Conservation (phyloP, 768 basidiomycete genomes). For the Suillus variegatus region DNA sequence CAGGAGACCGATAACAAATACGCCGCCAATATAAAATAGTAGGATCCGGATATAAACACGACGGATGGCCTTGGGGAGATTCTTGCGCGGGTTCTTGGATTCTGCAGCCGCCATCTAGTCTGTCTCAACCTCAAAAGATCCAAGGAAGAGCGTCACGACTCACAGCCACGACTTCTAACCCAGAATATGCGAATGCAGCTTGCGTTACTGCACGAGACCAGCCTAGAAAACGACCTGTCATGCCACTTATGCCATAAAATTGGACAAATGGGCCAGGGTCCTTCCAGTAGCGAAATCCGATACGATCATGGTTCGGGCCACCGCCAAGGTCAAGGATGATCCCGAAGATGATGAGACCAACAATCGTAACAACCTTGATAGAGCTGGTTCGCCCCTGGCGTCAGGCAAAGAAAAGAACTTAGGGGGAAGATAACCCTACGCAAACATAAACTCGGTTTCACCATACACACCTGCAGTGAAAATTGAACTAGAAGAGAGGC, state of each 20-base stretch:
- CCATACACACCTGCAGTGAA: slow-evolving; percentile 38
- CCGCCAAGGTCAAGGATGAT: slow-evolving; percentile 55
- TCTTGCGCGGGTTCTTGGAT: slow-evolving; percentile 50
- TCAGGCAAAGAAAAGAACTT: background rate
- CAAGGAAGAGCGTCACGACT: slow-evolving; percentile 8
- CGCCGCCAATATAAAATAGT: slow-evolving; percentile 40
- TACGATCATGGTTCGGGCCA: slow-evolving; percentile 52
- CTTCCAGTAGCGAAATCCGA: slow-evolving; percentile 49
- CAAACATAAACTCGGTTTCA: slow-evolving; percentile 52
- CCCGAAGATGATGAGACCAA: slow-evolving; percentile 46
- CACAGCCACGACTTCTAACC: slow-evolving; percentile 54
- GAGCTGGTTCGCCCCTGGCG: slow-evolving; percentile 30
- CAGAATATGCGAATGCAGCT: slow-evolving; percentile 62
- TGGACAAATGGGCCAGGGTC: slow-evolving; percentile 61
- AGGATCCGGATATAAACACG: slow-evolving; percentile 49
- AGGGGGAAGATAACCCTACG: slow-evolving; percentile 14
- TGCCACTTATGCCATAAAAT: slow-evolving; percentile 39
- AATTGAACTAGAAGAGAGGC: background rate
- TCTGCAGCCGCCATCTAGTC: slow-evolving; percentile 46
- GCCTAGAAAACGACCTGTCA: slow-evolving; percentile 51
- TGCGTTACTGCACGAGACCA: slow-evolving; percentile 56
- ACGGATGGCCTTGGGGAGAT: slow-evolving; percentile 40
- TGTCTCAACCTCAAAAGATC: background rate
- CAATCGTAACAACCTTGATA: slow-evolving; percentile 53
- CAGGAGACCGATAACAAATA: slow-evolving; percentile 49